Evolutionary conservation across 176 grass and related monocot species (phyloP).

Genomic region (Miscanthus lutarioriparius): DNA sequence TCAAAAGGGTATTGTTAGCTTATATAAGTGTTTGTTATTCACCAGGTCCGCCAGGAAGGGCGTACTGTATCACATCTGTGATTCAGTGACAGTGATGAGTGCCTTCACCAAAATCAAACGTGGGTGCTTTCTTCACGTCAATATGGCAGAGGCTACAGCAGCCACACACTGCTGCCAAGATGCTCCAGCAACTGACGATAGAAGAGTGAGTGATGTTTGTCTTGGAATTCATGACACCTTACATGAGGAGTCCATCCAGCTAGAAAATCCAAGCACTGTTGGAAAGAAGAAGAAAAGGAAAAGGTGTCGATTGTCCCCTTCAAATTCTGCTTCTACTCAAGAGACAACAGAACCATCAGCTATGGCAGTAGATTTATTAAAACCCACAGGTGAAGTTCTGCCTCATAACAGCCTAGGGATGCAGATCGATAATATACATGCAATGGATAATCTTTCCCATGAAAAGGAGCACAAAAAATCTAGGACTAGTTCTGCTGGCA

Average conservation of each 20-base stretch:
- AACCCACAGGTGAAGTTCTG: constrained; percentile 20
- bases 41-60: constrained; percentile 56
- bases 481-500: constrained; percentile 24
- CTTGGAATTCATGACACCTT: constrained; percentile 10
- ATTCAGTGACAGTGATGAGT: constrained; percentile 58
- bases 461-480: constrained; percentile 26
- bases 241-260: constrained; percentile 21
- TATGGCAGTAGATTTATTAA: constrained; percentile 16
- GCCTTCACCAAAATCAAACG: constrained; percentile 45
- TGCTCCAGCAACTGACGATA: background rate
- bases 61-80: constrained; percentile 59
- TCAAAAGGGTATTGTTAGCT: constrained; percentile 2
- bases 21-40: constrained; percentile 43
- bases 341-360: constrained; percentile 32
- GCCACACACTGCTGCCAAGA: background rate
- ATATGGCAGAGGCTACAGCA: constrained; percentile 24
- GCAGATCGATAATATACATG: no score
- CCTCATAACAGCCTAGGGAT: constrained; percentile 12
- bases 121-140: constrained; percentile 61
- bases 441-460: constrained; percentile 7
- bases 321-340: constrained; percentile 28
- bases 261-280: constrained; percentile 39
- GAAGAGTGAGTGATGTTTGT: constrained; percentile 16
- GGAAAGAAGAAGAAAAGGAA: constrained; percentile 69
- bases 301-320: constrained; percentile 28